Evolutionary conservation across 164 flowering plant genomes (phyloP).

Genomic region (Cinnamomum chago): DNA sequence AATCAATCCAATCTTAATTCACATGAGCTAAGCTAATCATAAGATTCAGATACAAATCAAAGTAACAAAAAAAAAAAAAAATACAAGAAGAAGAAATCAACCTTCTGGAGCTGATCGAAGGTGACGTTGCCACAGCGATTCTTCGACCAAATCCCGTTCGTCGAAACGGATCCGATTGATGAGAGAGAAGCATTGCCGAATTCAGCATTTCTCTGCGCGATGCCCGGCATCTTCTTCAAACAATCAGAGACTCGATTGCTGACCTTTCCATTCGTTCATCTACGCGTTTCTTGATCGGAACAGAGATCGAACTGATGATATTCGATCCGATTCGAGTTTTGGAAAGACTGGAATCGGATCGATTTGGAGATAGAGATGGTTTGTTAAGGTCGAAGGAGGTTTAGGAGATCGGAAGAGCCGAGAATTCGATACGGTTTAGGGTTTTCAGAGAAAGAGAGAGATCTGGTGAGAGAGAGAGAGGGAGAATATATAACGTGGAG

Average conservation of each 20-base stretch:
- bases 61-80: neutral
- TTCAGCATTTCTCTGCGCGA: slow-evolving; percentile 32
- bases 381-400: neutral
- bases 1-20: neutral
- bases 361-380: too few species aligned
- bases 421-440: slow-evolving; percentile 1
- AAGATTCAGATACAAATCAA: neutral
- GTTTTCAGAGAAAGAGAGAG: slow-evolving; percentile 5
- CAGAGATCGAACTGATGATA: neutral
- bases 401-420: neutral
- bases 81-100: slow-evolving; percentile 6
- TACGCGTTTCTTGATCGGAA: neutral
- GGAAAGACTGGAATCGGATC: neutral
- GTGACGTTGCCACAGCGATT: slow-evolving; percentile 53
- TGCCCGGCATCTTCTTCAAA: slow-evolving; percentile 30
- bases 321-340: neutral
- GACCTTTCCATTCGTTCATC: neutral
- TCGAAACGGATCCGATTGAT: slow-evolving; percentile 29
- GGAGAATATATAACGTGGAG: neutral
- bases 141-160: slow-evolving; percentile 79
- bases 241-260: neutral
- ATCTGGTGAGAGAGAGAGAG: slow-evolving; percentile 1
- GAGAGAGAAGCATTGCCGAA: slow-evolving; percentile 20
- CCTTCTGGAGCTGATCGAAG: slow-evolving; percentile 93
- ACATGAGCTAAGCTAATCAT: neutral